These are phyloP conservation scores for Corylus avellana DNA, from an alignment of 306 rosid species.

Conservation along the genomic window DNA sequence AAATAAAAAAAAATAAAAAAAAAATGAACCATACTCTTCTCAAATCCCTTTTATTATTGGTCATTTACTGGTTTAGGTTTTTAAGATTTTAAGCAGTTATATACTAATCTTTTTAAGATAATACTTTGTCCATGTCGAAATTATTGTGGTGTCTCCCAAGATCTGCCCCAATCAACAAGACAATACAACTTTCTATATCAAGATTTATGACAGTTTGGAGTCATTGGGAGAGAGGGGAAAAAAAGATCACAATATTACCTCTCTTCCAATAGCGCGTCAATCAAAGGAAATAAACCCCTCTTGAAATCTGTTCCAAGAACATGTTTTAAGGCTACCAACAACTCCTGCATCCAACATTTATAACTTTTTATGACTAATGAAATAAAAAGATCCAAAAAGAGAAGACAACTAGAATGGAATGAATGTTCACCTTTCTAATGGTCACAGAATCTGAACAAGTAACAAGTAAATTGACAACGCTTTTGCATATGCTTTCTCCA, in stretches of 20 bases:
- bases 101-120: not conserved
- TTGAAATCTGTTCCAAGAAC: slow-evolving; percentile 98
- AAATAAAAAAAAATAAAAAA: not conserved
- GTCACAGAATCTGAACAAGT: slow-evolving; percentile 99
- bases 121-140: not conserved
- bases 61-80: not conserved
- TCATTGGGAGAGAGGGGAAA: not conserved
- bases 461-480: slow-evolving; percentile 96
- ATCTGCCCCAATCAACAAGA: not conserved
- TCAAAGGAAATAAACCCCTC: slow-evolving; percentile 97
- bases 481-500: slow-evolving; percentile 98
- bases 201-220: not conserved
- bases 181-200: not conserved
- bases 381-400: slow-evolving; percentile 12
- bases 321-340: slow-evolving; percentile 90
- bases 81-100: not conserved
- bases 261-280: slow-evolving; percentile 92
- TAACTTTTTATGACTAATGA: slow-evolving; percentile 7
- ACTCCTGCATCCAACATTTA: slow-evolving; percentile 68
- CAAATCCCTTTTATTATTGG: not conserved
- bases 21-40: not conserved
- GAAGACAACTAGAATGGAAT: not conserved
- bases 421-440: slow-evolving; percentile 74
- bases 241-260: slow-evolving; percentile 53
- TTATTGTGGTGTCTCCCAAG: not conserved